Evolutionary conservation across 345 rosid genomes (phyloP).

Genomic region (Camelina hispida): DNA sequence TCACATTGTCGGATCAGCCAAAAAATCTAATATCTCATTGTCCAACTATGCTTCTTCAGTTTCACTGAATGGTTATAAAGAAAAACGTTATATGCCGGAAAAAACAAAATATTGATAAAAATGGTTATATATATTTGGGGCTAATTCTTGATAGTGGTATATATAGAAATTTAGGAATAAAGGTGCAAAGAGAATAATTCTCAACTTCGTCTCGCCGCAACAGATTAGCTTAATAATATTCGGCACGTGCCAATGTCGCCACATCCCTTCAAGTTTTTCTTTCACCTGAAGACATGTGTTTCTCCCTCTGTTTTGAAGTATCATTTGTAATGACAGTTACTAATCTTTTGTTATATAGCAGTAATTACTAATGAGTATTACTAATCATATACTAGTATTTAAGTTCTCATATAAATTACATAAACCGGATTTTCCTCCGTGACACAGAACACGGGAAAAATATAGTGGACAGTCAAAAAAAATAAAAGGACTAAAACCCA

Average conservation of each 20-base stretch:
- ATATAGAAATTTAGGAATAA: constrained; percentile 4
- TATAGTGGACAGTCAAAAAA: no score
- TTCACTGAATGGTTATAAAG: neutral
- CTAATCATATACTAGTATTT: no score
- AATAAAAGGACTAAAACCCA: neutral
- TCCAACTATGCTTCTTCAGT: neutral
- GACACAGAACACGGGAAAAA: no score
- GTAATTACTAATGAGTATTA: no score
- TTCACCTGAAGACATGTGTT: neutral
- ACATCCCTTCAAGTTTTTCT: neutral
- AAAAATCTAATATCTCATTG: neutral
- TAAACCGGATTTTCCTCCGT: no score
- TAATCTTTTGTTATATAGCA: no score
- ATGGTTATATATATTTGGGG: neutral
- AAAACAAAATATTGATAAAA: neutral
- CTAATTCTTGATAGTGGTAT: neutral
- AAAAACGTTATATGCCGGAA: neutral
- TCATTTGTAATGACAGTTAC: no score
- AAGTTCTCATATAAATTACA: no score
- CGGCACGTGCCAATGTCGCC: neutral
- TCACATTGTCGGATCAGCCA: constrained; percentile 11
- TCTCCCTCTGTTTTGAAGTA: neutral
- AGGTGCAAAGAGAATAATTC: constrained; percentile 25
- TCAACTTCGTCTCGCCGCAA: constrained; percentile 28
- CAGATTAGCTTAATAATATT: neutral